Percentiles rank a stretch among this genome's conserved stretches.
phyloP scores from a whole-genome alignment of 345 rosid species.

The Carallia pectinifolia region DNA sequence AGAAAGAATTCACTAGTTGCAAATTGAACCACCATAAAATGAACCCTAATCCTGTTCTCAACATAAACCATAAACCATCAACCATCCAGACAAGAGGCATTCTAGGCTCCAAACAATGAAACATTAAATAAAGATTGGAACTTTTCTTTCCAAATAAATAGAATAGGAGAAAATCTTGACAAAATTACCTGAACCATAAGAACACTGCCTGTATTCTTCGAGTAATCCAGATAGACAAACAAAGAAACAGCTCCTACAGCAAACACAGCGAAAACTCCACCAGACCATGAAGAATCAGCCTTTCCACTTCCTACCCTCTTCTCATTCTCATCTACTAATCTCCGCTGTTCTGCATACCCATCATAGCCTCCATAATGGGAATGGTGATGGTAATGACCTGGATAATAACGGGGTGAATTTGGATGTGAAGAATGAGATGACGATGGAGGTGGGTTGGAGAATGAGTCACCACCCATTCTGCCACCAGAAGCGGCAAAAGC shows the following conservation, averaged over 20 bases:
- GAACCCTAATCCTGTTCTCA: no score
- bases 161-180: background rate
- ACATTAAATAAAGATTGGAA: background rate
- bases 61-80: no score
- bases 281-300: background rate
- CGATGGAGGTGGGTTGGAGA: slow-evolving; percentile 1
- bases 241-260: background rate
- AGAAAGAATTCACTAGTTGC: background rate
- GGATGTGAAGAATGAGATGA: background rate
- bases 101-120: no score
- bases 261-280: background rate
- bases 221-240: background rate
- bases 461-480: slow-evolving; percentile 20
- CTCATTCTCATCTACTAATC: background rate
- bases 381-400: background rate
- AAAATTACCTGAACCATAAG: slow-evolving; percentile 14
- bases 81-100: no score
- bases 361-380: background rate
- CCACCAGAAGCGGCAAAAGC: slow-evolving; percentile 22
- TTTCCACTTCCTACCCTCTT: background rate
- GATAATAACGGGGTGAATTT: background rate
- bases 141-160: background rate
- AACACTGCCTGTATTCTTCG: slow-evolving; percentile 7
- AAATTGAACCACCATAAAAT: background rate
- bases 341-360: background rate